Evolutionary conservation across 1,284 basidiomycete species (phyloP), one percentile per base, ranked within the genome.

Genomic region (Cryptococcus floricola): DNA sequence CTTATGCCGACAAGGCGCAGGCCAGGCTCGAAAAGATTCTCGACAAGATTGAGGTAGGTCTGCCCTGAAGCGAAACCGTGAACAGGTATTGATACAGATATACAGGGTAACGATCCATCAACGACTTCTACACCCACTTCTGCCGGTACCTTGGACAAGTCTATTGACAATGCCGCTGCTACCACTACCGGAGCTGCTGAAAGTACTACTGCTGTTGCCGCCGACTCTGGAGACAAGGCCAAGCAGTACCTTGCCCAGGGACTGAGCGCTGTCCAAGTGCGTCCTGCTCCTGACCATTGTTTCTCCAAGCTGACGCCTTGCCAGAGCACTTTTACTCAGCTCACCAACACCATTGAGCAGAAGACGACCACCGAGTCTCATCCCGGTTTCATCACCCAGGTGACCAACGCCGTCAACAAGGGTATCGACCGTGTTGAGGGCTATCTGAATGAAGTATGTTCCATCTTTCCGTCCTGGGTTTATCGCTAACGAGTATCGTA

Each of bases 311-410:
- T 27, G 48, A 42, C 49, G 50, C 50, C 41, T 23, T 44, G 25
- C 5, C 48, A 77, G 75, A 67, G 63, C 34, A 65, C 68, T 7
- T 67, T 71, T 61, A 67, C 53, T 44, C 56, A 64, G 42, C 58
- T 77, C 54, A 71, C 69, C 27, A 52, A 66, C 54, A 67, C 66
- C 25, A 73, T 77, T 50, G 73, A 75, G 58, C 61, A 66, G 52
- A 68, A 67, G 61, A 75, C 75, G 14, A 66, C 71, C 14, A 67
- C 73, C 7, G 56, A 63, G 25, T 63, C 64, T n/a, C 71, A 75
- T 62, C 74, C 74, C 5, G 75, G 75, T 27, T 57, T 74, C 48
- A 65, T 73, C 55, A 72, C 69, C 25, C 74, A 74, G 60, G 61
- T 70, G 6, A 60, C 65, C 18, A 63, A 65, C 39, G 69, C 65